A percentile compares a stretch with the other conserved stretches of the same genome.
These are phyloP conservation scores for Moringa oleifera DNA, from an alignment of 345 rosid species.

Conservation along the genomic window DNA sequence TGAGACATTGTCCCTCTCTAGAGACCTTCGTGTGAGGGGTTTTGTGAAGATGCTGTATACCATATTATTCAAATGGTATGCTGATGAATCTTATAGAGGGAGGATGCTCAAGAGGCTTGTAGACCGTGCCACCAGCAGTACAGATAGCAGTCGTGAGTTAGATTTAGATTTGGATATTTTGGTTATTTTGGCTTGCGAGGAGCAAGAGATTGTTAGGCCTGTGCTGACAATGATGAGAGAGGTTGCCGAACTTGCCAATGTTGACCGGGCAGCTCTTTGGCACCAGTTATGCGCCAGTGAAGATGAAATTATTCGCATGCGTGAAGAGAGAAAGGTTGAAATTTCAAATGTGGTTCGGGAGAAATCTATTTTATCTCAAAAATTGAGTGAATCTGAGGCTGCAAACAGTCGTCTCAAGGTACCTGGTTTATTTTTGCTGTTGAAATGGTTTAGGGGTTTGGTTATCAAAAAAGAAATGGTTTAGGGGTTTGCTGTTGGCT, in stretches of 20 bases:
- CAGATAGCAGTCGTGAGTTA: conserved; percentile 54
- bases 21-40: conserved; percentile 63
- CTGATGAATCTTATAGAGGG: conserved; percentile 66
- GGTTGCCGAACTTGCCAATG: conserved; percentile 88
- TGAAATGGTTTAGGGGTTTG: no score
- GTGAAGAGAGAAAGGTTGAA: conserved; percentile 72
- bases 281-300: conserved; percentile 76
- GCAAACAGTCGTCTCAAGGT: conserved; percentile 76
- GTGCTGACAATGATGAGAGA: conserved; percentile 82
- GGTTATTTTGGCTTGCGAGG: conserved; percentile 74
- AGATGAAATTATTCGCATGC: conserved; percentile 66
- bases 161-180: conserved; percentile 79
- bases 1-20: conserved; percentile 78
- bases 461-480: no score
- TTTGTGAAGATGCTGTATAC: conserved; percentile 84
- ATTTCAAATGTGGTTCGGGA: conserved; percentile 58
- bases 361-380: conserved; percentile 55
- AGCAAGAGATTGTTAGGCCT: conserved; percentile 66
- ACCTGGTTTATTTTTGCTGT: conserved; percentile 20
- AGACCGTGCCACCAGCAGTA: conserved; percentile 67
- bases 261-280: conserved; percentile 91
- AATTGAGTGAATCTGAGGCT: conserved; percentile 77
- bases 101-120: conserved; percentile 88
- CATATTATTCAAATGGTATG: conserved; percentile 78
- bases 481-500: conserved; percentile 9